These are phyloP conservation scores for Saxispiralis lemnorum DNA, from an alignment of 495 filamentous ascomycete genomes.

Conservation along the genomic window DNA sequence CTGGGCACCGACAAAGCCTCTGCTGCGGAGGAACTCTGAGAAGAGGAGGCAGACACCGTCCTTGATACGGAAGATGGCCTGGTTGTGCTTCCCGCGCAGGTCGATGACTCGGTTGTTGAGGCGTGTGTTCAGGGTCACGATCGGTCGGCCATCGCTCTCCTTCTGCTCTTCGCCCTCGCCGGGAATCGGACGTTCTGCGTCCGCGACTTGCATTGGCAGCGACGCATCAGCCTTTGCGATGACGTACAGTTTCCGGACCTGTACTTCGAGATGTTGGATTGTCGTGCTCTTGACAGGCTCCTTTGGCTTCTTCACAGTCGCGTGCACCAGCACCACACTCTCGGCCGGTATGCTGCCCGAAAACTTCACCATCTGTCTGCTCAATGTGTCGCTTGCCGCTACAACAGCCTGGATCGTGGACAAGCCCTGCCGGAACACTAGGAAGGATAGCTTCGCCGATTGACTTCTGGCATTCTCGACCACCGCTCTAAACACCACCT, in stretches of 20 bases:
- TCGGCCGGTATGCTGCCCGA: constrained; percentile 61
- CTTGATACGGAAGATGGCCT: constrained; percentile 29
- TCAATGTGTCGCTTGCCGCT: constrained; percentile 31
- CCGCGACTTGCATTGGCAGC: constrained; percentile 42
- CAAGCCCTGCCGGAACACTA: constrained; percentile 24
- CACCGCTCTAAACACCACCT: constrained; percentile 22
- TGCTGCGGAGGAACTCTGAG: constrained; percentile 22
- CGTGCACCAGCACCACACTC: constrained; percentile 62
- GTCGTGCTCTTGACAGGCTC: constrained; percentile 65
- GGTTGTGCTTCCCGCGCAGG: constrained; percentile 25
- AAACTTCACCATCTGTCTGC: constrained; percentile 79
- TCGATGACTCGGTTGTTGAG: constrained; percentile 30
- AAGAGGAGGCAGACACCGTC: constrained; percentile 24
- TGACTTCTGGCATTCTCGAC: constrained; percentile 29
- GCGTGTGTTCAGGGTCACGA: constrained; percentile 26
- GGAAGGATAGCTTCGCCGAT: constrained; percentile 28
- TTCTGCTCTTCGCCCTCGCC: constrained; percentile 20
- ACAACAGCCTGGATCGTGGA: constrained; percentile 28
- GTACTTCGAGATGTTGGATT: constrained; percentile 57
- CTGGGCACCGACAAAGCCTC: constrained; percentile 23
- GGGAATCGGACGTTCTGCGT: constrained; percentile 26
- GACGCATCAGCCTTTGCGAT: constrained; percentile 45
- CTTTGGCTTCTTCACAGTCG: constrained; percentile 52
- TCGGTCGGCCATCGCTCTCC: constrained; percentile 21
- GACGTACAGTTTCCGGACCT: constrained; percentile 64